Evolutionary conservation across 768 basidiomycete species (phyloP).

Genomic region (Hebeloma cylindrosporum): DNA sequence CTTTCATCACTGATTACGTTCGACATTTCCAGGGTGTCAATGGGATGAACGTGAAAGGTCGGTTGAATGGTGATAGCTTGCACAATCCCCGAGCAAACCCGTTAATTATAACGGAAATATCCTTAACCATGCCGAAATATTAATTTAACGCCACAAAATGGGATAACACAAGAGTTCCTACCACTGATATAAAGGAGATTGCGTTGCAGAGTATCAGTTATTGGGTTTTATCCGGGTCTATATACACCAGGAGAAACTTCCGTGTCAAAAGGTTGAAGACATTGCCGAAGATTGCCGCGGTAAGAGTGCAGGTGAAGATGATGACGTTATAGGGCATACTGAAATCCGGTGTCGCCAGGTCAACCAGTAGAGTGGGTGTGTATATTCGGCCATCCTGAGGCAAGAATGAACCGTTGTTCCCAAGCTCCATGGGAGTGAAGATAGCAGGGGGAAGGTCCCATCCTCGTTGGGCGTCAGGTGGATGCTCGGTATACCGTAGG

Average conservation of each 20-base stretch:
- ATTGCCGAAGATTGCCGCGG: slow-evolving; percentile 92
- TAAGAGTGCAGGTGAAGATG: slow-evolving; percentile 89
- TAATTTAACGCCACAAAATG: too few relatives aligned
- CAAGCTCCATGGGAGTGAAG: slow-evolving; percentile 43
- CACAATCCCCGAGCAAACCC: slow-evolving; percentile 6
- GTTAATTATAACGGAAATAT: neutral
- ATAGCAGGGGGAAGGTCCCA: slow-evolving; percentile 92
- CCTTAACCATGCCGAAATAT: too few relatives aligned
- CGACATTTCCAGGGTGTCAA: slow-evolving; percentile 10
- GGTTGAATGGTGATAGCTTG: slow-evolving; percentile 3
- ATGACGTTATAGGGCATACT: slow-evolving; percentile 99
- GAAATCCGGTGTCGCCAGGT: slow-evolving; percentile 98
- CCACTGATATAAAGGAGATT: slow-evolving; percentile 2
- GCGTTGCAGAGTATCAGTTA: neutral
- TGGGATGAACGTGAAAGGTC: neutral
- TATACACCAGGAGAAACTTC: slow-evolving; percentile 61
- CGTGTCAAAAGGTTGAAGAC: slow-evolving; percentile 86
- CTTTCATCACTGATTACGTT: slow-evolving; percentile 2
- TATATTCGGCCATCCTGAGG: slow-evolving; percentile 54
- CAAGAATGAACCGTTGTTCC: slow-evolving; percentile 18
- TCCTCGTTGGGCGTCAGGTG: slow-evolving; percentile 91
- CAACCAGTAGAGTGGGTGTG: slow-evolving; percentile 78
- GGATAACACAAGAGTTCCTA: neutral
- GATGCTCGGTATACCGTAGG: slow-evolving; percentile 92
- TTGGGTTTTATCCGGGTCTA: slow-evolving; percentile 17